Base-by-base conservation (phyloP, 1,284 basidiomycete genomes). In the Ceratobasidium sp. region DNA sequence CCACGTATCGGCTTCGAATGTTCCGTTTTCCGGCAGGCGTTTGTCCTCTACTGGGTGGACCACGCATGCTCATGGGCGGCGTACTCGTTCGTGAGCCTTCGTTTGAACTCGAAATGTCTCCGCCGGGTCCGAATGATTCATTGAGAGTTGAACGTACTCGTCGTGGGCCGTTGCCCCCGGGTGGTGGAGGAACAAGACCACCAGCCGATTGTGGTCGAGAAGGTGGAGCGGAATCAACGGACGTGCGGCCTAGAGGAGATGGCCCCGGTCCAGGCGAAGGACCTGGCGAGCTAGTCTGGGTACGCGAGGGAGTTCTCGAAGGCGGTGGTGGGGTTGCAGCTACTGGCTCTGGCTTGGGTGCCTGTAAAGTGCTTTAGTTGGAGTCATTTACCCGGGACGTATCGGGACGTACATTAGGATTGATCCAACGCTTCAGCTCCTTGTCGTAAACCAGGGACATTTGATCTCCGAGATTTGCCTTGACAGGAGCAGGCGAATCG, bases 371-470 rank as follows among this genome's bases (percentile, higher is more conserved):
- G 23, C 3, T 18, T 76, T 33, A 76, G 49, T 9, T 13, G 23
- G 20, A 23, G 9, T 23, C 5, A 2, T 18, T 9, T 42, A 72
- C 0, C 60, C 60, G 53, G 72, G 66, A 33, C 39, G 44, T 44
- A 75, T 5, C 79, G 23, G 26, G 13, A 83, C 89, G 84, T 81
- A 95, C 95, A 86, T 94, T 97, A 86, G 95, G 97, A 85, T 98
- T 97, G 26, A 99, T 93, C 98, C 98, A 99, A 80, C 94, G 91
- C 86, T 98, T 98, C 80, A 94, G 90, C 28, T 98, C 96, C 82
- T 94, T 93, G 85, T 99, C 98, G 84, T 95, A 99, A 82, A 96
- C 95, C 87, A 99, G 97, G 63, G 92, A 89, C 44, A 90, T 95
- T 83, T 97, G 92, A 83, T 99, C 95, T 23, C 98, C 98, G 28